Percentiles rank a stretch among this genome's conserved stretches.
Evolutionary conservation across 306 rosid genomes (phyloP).

Genomic region (Mucuna pruriens): DNA sequence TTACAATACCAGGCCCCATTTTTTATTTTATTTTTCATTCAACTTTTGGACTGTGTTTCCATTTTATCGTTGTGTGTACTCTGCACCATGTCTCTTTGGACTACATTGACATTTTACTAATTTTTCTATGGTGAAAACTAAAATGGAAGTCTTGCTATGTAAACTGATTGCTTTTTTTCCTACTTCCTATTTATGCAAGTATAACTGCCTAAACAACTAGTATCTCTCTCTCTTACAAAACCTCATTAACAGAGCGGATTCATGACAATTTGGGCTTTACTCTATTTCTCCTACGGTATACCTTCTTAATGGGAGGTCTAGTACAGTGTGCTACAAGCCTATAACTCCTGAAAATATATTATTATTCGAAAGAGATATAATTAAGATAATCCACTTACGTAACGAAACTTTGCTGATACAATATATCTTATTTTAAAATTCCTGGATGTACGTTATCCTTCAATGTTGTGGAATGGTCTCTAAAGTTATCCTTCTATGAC

Average conservation of each 20-base stretch:
- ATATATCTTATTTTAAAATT: background rate
- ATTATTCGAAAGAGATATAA: background rate
- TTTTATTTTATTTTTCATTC: too few relatives aligned
- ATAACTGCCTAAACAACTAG: background rate
- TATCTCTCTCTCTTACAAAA: background rate
- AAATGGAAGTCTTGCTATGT: background rate
- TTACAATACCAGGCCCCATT: too few relatives aligned
- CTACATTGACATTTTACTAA: too few relatives aligned
- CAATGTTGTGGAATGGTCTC: slow-evolving; percentile 8
- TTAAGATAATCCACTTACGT: background rate
- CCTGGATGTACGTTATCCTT: background rate
- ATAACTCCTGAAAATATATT: background rate
- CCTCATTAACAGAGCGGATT: background rate
- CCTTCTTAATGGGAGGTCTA: background rate
- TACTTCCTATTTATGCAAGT: background rate
- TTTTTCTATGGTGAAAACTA: background rate
- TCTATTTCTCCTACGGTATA: background rate
- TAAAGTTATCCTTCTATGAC: background rate
- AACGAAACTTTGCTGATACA: background rate
- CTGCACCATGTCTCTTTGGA: too few relatives aligned
- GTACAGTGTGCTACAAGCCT: background rate
- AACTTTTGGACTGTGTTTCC: too few relatives aligned
- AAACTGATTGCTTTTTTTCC: background rate
- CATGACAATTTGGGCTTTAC: background rate
- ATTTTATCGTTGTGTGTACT: too few relatives aligned